A percentile compares a stretch with the other conserved stretches of the same genome.
Conservation (phyloP, 179 eudicot genomes). For the Beta macrorhiza region DNA sequence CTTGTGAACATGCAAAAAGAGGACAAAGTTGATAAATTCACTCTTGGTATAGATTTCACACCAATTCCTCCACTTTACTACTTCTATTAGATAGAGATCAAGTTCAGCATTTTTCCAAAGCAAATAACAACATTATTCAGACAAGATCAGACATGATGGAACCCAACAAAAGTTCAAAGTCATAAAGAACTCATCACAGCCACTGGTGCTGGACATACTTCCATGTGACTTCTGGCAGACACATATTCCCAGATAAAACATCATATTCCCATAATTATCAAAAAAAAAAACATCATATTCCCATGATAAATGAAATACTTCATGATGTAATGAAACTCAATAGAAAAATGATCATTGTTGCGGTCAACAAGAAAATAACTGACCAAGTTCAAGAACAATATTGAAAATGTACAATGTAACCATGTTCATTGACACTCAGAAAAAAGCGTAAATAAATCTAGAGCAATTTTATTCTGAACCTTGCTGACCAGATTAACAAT, state of each 20-base stretch:
- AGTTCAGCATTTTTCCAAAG: too few relatives aligned
- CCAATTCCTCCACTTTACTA: too few relatives aligned
- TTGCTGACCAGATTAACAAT: constrained; percentile 24
- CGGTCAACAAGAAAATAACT: not conserved
- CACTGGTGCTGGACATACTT: not conserved
- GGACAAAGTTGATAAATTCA: too few relatives aligned
- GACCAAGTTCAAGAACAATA: not conserved
- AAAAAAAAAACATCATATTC: too few relatives aligned
- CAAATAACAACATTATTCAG: not conserved
- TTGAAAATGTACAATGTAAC: constrained; percentile 13
- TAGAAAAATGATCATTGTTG: not conserved
- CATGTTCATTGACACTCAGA: not conserved
- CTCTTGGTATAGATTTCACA: too few relatives aligned
- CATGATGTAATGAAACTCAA: not conserved
- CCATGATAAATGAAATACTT: not conserved
- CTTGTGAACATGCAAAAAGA: too few relatives aligned
- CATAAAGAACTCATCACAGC: constrained; percentile 10
- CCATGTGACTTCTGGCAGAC: constrained; percentile 1
- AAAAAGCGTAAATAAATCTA: constrained; percentile 20
- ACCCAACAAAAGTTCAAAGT: not conserved
- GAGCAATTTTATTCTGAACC: constrained; percentile 19
- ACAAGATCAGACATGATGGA: not conserved
- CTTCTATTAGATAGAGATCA: too few relatives aligned
- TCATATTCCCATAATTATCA: not conserved
- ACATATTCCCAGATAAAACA: not conserved